These are phyloP conservation scores for Lippia alba DNA, from an alignment of 305 asterid species.

Conservation along the genomic window DNA sequence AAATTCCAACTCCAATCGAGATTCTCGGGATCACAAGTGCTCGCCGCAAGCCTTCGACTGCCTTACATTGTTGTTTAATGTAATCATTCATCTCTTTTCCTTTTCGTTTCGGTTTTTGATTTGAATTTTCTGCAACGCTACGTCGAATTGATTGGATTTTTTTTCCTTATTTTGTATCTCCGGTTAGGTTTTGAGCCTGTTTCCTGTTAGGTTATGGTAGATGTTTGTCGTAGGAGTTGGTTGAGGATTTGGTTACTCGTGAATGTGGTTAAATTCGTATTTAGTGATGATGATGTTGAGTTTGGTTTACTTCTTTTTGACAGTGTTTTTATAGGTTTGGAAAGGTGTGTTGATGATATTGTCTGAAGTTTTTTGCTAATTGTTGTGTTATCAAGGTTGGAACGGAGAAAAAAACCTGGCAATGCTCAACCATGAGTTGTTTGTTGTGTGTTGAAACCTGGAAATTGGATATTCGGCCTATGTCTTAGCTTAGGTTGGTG, in stretches of 20 bases:
- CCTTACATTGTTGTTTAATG: not conserved
- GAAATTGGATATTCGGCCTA: not conserved
- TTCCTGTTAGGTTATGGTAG: constrained; percentile 15
- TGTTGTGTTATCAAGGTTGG: not conserved
- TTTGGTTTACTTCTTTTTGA: not conserved
- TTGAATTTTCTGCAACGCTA: not conserved
- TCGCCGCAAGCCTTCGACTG: constrained; percentile 22
- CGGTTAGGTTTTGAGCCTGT: constrained; percentile 22
- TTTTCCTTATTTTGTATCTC: constrained; percentile 6
- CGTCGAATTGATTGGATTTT: constrained; percentile 5
- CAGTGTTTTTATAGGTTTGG: not conserved
- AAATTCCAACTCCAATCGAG: constrained; percentile 14
- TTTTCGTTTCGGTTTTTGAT: not conserved
- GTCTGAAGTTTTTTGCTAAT: not conserved
- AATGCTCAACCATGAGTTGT: not conserved
- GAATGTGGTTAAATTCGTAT: constrained; percentile 13
- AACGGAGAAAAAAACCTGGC: not conserved
- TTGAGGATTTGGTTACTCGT: constrained; percentile 11
- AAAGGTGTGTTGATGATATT: not conserved
- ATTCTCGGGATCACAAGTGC: constrained; percentile 21
- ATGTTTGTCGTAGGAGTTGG: constrained; percentile 6
- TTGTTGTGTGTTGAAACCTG: constrained; percentile 22
- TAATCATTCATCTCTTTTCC: not conserved
- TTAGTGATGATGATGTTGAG: not conserved
- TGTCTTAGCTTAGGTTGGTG: constrained; percentile 1